phyloP scores from a whole-genome alignment of 306 rosid genomes.

The Cucurbita moschata region DNA sequence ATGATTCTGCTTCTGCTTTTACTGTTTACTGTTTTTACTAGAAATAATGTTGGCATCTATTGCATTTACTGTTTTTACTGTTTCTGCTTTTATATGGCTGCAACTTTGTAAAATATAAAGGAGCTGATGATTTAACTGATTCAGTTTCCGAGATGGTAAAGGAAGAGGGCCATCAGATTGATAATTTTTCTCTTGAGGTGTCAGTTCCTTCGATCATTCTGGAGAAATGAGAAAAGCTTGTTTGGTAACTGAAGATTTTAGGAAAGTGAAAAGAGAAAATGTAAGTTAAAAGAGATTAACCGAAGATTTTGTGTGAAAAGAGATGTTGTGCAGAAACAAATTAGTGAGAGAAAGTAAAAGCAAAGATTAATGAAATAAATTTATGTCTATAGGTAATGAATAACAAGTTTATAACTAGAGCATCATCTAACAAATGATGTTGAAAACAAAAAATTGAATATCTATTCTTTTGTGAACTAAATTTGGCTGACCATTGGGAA shows the following conservation, averaged over 20 bases:
- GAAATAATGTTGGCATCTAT: too few species aligned
- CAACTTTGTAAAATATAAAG: conserved; percentile 12
- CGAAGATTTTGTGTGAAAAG: neutral
- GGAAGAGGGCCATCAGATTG: conserved; percentile 34
- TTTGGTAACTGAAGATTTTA: conserved; percentile 19
- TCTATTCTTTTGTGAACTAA: neutral
- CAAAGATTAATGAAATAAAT: neutral
- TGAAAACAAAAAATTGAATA: neutral
- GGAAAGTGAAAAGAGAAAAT: neutral
- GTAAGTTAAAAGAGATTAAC: neutral
- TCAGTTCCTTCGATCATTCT: conserved; percentile 41
- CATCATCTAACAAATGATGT: neutral
- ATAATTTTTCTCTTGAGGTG: conserved; percentile 61
- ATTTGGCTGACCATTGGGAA: neutral
- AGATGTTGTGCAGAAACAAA: neutral
- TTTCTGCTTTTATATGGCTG: neutral
- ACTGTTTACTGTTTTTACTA: too few species aligned
- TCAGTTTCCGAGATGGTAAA: conserved; percentile 38
- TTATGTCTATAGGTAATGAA: neutral
- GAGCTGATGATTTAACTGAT: conserved; percentile 31
- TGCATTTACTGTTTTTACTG: too few species aligned
- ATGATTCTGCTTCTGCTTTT: too few species aligned
- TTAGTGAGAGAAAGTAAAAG: neutral
- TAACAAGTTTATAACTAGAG: neutral
- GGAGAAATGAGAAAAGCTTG: conserved; percentile 35